Evolutionary conservation across 2,329 filamentous ascomycete genomes (phyloP).

Genomic region (Acrocalymma vagum): DNA sequence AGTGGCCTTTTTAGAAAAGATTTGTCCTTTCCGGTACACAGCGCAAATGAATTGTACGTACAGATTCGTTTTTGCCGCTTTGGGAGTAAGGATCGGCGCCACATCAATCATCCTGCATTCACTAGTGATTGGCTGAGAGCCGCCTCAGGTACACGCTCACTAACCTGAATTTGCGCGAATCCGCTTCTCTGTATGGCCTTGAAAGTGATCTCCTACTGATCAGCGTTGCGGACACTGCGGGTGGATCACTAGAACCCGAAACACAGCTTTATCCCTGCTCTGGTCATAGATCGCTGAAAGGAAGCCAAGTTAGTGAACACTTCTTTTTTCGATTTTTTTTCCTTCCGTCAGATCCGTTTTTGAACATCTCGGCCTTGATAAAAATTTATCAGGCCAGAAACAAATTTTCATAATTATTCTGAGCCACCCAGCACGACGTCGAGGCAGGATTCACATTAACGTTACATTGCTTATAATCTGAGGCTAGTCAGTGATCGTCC

Average conservation of each 20-base stretch:
- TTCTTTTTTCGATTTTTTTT: too few species aligned
- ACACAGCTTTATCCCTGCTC: constrained; percentile 19
- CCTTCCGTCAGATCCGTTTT: too few species aligned
- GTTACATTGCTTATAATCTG: too few species aligned
- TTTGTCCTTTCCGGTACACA: constrained; percentile 11
- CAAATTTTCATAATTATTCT: too few species aligned
- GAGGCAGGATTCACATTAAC: too few species aligned
- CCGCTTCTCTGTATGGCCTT: constrained; percentile 15
- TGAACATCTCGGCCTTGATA: too few species aligned
- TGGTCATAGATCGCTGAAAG: constrained; percentile 15
- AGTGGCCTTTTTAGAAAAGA: constrained; percentile 13
- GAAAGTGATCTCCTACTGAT: constrained; percentile 20
- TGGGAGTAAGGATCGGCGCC: constrained; percentile 33
- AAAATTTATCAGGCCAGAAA: too few species aligned
- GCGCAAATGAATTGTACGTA: constrained; percentile 24
- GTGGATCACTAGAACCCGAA: too few species aligned
- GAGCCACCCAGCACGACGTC: too few species aligned
- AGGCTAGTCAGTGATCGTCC: too few species aligned
- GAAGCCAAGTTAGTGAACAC: constrained; percentile 7
- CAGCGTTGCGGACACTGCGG: too few species aligned
- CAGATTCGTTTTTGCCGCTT: constrained; percentile 28
- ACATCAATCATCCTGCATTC: constrained; percentile 26
- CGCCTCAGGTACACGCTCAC: constrained; percentile 26
- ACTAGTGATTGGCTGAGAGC: constrained; percentile 21
- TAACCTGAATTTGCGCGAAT: constrained; percentile 34